These are phyloP conservation scores for Glonium stellatum DNA, from an alignment of 495 filamentous ascomycete species.

Conservation along the genomic window DNA sequence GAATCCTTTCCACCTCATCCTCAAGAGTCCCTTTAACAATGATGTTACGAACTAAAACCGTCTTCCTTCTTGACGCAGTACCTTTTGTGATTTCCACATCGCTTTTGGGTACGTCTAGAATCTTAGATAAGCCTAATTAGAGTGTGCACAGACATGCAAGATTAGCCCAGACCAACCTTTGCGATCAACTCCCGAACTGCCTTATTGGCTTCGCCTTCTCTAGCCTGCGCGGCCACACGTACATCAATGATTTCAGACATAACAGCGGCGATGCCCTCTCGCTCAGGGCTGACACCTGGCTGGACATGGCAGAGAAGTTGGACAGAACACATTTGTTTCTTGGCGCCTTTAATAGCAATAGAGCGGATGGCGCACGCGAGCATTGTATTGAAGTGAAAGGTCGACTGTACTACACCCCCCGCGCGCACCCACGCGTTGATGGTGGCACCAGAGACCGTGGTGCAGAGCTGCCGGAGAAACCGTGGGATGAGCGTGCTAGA, in stretches of 20 bases:
- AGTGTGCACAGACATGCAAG: background rate
- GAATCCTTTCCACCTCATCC: conserved; percentile 19
- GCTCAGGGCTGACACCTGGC: conserved; percentile 53
- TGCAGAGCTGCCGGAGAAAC: too few relatives aligned
- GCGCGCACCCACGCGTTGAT: too few relatives aligned
- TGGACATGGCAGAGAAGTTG: conserved; percentile 56
- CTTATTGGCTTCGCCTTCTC: conserved; percentile 60
- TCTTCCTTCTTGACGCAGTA: conserved; percentile 56
- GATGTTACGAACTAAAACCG: conserved; percentile 31
- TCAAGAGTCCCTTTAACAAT: conserved; percentile 6
- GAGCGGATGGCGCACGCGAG: conserved; percentile 19
- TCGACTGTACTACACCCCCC: too few relatives aligned
- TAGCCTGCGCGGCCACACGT: conserved; percentile 55
- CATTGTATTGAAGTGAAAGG: background rate
- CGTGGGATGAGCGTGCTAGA: too few relatives aligned
- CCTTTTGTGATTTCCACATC: conserved; percentile 57
- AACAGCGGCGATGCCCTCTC: conserved; percentile 51
- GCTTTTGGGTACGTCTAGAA: conserved; percentile 55
- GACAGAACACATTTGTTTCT: conserved; percentile 16
- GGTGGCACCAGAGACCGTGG: too few relatives aligned
- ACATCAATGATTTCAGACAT: conserved; percentile 51
- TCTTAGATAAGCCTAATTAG: conserved; percentile 28
- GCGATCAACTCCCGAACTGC: conserved; percentile 59
- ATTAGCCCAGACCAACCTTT: conserved; percentile 39
- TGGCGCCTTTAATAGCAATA: conserved; percentile 14